These are phyloP conservation scores for Polygonum aviculare DNA, from an alignment of 148 eudicot species.

Conservation along the genomic window DNA sequence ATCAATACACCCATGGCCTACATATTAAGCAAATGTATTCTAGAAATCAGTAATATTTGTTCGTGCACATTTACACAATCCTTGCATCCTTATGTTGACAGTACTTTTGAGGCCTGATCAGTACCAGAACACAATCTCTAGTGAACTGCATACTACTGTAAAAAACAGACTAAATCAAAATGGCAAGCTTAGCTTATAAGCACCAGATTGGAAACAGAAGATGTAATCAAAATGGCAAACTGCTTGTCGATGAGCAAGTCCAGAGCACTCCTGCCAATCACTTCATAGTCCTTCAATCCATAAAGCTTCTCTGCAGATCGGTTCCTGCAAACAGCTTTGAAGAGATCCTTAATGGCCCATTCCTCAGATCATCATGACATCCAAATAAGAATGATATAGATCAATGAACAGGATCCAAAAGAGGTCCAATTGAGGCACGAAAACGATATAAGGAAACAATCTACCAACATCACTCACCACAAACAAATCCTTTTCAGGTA, in stretches of 20 bases:
- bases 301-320: slow-evolving; percentile 65
- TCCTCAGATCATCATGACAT: background rate
- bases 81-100: too few relatives aligned
- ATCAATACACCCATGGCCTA: background rate
- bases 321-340: slow-evolving; percentile 42
- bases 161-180: slow-evolving; percentile 6
- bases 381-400: too few relatives aligned
- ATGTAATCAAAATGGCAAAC: slow-evolving; percentile 42
- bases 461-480: background rate
- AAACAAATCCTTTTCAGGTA: background rate
- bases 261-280: slow-evolving; percentile 32
- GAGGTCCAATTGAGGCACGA: background rate
- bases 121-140: too few relatives aligned
- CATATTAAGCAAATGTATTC: background rate
- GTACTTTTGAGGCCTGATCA: slow-evolving; percentile 61
- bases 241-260: slow-evolving; percentile 50
- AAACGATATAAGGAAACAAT: background rate
- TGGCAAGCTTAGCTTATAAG: slow-evolving; percentile 21
- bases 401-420: background rate
- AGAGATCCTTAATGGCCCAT: background rate
- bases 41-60: background rate
- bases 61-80: too few relatives aligned
- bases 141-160: too few relatives aligned
- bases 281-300: slow-evolving; percentile 67
- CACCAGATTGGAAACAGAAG: slow-evolving; percentile 84